These are phyloP conservation scores for Cercophora samala DNA, from an alignment of 495 filamentous ascomycete genomes.

Conservation along the genomic window DNA sequence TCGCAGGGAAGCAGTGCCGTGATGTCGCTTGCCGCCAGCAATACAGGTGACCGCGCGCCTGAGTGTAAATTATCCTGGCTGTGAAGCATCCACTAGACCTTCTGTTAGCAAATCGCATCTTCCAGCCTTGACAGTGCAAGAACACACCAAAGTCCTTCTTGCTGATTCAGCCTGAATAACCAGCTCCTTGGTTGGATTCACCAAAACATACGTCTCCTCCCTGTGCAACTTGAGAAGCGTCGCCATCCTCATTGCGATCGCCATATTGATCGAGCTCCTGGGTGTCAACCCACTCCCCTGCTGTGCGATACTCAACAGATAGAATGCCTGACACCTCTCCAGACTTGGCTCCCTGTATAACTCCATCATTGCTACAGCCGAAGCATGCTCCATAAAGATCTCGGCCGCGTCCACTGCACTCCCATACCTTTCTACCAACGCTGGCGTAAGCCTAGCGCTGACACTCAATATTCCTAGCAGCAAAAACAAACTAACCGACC, in stretches of 20 bases:
- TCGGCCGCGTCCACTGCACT: constrained; percentile 44
- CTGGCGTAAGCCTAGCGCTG: constrained; percentile 46
- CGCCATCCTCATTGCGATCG: constrained; percentile 50
- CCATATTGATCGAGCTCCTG: constrained; percentile 50
- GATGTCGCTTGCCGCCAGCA: constrained; percentile 47
- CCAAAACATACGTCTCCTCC: constrained; percentile 47
- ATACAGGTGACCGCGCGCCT: constrained; percentile 44
- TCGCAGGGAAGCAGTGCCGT: constrained; percentile 48
- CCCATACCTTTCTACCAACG: constrained; percentile 43
- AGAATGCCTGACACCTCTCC: constrained; percentile 52
- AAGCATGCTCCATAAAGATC: constrained; percentile 48
- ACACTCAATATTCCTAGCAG: constrained; percentile 47
- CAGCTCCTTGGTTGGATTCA: constrained; percentile 37
- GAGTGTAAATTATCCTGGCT: constrained; percentile 53
- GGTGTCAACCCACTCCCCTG: constrained; percentile 48
- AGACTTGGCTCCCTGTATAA: constrained; percentile 48
- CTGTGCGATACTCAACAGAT: constrained; percentile 50
- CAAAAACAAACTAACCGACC: constrained; percentile 47
- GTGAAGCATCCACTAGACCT: constrained; percentile 47
- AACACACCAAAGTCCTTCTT: constrained; percentile 46
- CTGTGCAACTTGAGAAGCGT: constrained; percentile 49
- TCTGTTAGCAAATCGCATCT: constrained; percentile 10
- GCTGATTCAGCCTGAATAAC: constrained; percentile 45
- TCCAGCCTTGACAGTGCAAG: not conserved
- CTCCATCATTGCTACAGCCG: constrained; percentile 43